Conservation (phyloP, 345 rosid species). For the Arabidopsis suecica region DNA sequence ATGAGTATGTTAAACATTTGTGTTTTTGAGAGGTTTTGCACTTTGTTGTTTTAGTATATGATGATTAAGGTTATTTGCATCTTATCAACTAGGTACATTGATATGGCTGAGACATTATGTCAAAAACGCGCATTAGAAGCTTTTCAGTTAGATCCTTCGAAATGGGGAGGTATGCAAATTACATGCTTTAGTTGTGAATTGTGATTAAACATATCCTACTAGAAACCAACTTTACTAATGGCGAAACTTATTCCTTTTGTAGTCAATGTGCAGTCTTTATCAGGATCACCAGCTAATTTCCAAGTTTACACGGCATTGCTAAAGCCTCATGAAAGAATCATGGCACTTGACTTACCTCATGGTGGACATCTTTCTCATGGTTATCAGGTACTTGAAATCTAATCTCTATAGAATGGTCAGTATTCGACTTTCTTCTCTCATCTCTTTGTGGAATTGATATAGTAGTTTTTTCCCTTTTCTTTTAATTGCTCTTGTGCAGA, state of each 20-base stretch:
- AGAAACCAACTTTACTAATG: constrained; percentile 2
- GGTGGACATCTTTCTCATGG: constrained; percentile 99
- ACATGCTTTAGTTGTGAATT: not conserved
- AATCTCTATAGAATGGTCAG: not conserved
- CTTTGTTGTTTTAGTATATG: constrained; percentile 3
- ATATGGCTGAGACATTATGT: constrained; percentile 91
- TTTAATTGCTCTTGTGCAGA: constrained; percentile 54
- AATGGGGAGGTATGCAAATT: constrained; percentile 82
- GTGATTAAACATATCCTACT: constrained; percentile 11
- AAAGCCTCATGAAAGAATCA: constrained; percentile 95
- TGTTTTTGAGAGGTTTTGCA: not conserved
- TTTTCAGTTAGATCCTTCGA: constrained; percentile 79
- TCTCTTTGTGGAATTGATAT: constrained; percentile 10
- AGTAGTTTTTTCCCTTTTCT: not conserved
- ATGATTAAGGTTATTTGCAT: constrained; percentile 24
- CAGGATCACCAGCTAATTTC: constrained; percentile 97
- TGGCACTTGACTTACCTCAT: constrained; percentile 98
- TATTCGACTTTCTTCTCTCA: not conserved
- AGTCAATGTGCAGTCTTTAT: constrained; percentile 95
- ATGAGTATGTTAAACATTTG: constrained; percentile 64
- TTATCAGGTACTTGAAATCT: constrained; percentile 71
- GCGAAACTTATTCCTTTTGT: constrained; percentile 39
- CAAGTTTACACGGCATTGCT: constrained; percentile 90
- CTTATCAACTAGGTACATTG: constrained; percentile 70
- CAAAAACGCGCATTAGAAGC: constrained; percentile 94